Percentiles rank a stretch among this genome's conserved stretches.
phyloP scores from a whole-genome alignment of 768 basidiomycete genomes.

The Butyriboletus loyo region DNA sequence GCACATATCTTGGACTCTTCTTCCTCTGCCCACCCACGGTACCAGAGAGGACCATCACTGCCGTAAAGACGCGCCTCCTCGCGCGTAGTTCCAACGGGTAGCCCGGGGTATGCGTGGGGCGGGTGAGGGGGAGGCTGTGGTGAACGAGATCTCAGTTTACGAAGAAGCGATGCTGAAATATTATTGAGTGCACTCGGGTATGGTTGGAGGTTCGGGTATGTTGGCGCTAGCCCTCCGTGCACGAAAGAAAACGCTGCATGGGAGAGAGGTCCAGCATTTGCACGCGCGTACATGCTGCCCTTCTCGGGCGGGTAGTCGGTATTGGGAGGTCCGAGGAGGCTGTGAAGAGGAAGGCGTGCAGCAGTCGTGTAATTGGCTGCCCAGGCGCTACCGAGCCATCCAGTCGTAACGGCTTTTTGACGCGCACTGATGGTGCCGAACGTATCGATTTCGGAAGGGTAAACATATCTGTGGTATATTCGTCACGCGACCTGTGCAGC shows the following conservation, averaged over 20 bases:
- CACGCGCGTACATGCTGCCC: slow-evolving; percentile 30
- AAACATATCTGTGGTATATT: slow-evolving; percentile 66
- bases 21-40: slow-evolving; percentile 86
- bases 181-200: slow-evolving; percentile 84
- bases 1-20: slow-evolving; percentile 66
- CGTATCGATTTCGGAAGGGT: slow-evolving; percentile 74
- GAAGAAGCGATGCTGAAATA: slow-evolving; percentile 65
- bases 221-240: slow-evolving; percentile 85
- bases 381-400: slow-evolving; percentile 80
- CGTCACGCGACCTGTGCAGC: slow-evolving; percentile 2
- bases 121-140: slow-evolving; percentile 78
- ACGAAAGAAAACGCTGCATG: slow-evolving; percentile 88
- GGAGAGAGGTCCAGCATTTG: slow-evolving; percentile 49
- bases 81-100: slow-evolving; percentile 61
- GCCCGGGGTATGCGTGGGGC: slow-evolving; percentile 67
- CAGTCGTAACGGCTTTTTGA: slow-evolving; percentile 69
- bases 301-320: slow-evolving; percentile 50
- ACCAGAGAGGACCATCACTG: slow-evolving; percentile 87
- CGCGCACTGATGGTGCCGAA: slow-evolving; percentile 73
- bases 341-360: slow-evolving; percentile 78
- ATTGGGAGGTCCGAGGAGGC: slow-evolving; percentile 63
- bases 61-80: slow-evolving; percentile 75
- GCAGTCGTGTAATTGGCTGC: slow-evolving; percentile 80
- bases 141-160: slow-evolving; percentile 59
- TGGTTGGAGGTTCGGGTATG: slow-evolving; percentile 70